Evolutionary conservation across 2,329 filamentous ascomycete species (phyloP).

Genomic region (Ceratocystis eucalypticola): DNA sequence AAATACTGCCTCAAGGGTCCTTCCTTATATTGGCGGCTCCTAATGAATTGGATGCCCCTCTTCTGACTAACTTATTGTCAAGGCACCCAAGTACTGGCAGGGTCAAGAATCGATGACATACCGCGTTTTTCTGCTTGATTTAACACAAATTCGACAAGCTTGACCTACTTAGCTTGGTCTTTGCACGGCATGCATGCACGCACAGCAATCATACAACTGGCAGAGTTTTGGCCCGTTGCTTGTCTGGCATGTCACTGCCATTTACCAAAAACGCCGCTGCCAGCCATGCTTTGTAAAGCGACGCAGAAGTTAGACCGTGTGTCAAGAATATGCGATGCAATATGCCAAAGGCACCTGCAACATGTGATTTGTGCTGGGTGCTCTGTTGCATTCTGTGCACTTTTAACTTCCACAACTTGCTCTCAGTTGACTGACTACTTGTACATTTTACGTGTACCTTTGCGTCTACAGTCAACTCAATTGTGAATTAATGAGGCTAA

Average conservation of each 20-base stretch:
- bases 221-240: background rate
- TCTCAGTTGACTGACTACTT: background rate
- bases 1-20: background rate
- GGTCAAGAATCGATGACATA: conserved; percentile 8
- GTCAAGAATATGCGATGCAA: background rate
- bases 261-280: background rate
- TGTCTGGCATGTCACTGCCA: background rate
- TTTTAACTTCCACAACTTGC: too few relatives aligned
- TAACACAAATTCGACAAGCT: background rate
- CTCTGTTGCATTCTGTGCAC: background rate
- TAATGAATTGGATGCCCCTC: background rate
- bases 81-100: background rate
- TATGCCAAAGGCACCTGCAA: background rate
- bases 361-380: background rate
- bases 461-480: too few relatives aligned
- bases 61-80: conserved; percentile 1
- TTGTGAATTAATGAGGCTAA: background rate
- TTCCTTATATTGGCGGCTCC: conserved; percentile 1
- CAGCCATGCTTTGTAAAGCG: background rate
- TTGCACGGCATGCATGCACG: background rate
- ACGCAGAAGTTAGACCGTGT: background rate
- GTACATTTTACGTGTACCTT: background rate
- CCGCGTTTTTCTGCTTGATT: background rate
- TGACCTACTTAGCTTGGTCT: background rate
- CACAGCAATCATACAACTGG: background rate